phyloP scores from a whole-genome alignment of 2,329 filamentous ascomycete genomes.

The Cladophialophora psammophila region DNA sequence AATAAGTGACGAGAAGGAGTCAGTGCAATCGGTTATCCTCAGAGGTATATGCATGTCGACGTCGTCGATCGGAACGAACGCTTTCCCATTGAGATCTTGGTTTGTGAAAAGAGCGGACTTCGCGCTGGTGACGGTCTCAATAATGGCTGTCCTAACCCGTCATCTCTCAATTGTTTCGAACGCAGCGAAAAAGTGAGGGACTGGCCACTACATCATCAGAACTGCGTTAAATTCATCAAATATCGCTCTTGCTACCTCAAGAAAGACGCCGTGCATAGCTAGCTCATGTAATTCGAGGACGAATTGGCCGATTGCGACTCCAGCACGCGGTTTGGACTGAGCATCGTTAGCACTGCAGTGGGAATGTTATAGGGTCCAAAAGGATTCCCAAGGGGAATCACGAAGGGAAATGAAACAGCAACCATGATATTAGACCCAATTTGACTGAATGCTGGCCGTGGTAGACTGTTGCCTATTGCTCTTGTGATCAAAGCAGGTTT shows the following conservation, averaged over 20 bases:
- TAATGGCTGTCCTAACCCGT: constrained; percentile 8
- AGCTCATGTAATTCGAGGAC: constrained; percentile 17
- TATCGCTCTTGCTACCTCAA: too few species aligned
- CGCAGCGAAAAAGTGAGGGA: constrained; percentile 14
- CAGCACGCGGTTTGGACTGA: constrained; percentile 18
- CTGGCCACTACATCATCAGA: too few species aligned
- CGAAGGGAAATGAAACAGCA: constrained; percentile 4
- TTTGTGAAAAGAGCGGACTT: constrained; percentile 37
- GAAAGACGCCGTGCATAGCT: constrained; percentile 14
- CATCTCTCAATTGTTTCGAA: not conserved
- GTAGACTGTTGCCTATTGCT: too few species aligned
- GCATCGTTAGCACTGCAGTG: constrained; percentile 12
- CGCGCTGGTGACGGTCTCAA: not conserved
- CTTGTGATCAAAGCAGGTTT: too few species aligned
- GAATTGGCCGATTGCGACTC: constrained; percentile 16
- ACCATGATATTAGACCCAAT: not conserved
- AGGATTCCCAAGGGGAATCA: constrained; percentile 2
- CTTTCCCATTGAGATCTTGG: constrained; percentile 66
- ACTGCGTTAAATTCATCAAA: too few species aligned
- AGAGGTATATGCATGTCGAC: constrained; percentile 20
- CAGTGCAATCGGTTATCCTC: constrained; percentile 20
- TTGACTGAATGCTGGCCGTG: too few species aligned
- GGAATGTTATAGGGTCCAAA: constrained; percentile 18
- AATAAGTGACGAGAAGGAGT: constrained; percentile 22
- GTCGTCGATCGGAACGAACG: constrained; percentile 3